Evolutionary conservation across 192 early-diverging fungal species (phyloP).

Genomic region (Neocallimastix lanati): DNA sequence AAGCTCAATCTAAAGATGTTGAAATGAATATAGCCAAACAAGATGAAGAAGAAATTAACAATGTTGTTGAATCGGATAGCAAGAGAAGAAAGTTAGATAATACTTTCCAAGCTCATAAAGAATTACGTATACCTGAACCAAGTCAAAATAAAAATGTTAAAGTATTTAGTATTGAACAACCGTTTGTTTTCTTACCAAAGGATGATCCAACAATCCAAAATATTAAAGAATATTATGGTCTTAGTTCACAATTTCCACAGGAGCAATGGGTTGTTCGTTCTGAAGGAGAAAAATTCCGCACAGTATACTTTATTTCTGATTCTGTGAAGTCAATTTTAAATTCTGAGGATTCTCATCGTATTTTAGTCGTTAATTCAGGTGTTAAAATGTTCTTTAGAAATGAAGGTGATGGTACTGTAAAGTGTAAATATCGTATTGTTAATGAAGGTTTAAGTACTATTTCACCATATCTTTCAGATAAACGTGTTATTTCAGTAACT

Average conservation of each 20-base stretch:
- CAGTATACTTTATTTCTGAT: constrained; percentile 72
- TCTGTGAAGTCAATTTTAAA: constrained; percentile 54
- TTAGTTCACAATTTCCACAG: constrained; percentile 51
- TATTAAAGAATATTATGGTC: constrained; percentile 50
- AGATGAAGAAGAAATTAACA: constrained; percentile 4
- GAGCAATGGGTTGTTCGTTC: constrained; percentile 81
- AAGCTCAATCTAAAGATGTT: background rate
- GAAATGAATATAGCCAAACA: constrained; percentile 1
- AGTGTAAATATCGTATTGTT: constrained; percentile 16
- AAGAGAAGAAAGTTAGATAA: constrained; percentile 4
- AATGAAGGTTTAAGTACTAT: constrained; percentile 21
- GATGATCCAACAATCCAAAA: constrained; percentile 35
- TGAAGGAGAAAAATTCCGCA: constrained; percentile 40
- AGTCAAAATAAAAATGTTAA: constrained; percentile 4
- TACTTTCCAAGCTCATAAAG: constrained; percentile 7
- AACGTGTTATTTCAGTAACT: constrained; percentile 17
- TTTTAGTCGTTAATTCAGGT: constrained; percentile 78
- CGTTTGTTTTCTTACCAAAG: constrained; percentile 63
- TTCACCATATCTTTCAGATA: constrained; percentile 11
- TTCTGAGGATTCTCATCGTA: constrained; percentile 20
- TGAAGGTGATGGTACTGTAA: constrained; percentile 1
- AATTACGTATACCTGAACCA: constrained; percentile 5
- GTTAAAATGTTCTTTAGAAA: constrained; percentile 67
- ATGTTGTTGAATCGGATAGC: background rate
- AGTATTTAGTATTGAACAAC: constrained; percentile 37